Base-by-base conservation (phyloP, 306 rosid genomes). In the Arachis stenosperma region DNA sequence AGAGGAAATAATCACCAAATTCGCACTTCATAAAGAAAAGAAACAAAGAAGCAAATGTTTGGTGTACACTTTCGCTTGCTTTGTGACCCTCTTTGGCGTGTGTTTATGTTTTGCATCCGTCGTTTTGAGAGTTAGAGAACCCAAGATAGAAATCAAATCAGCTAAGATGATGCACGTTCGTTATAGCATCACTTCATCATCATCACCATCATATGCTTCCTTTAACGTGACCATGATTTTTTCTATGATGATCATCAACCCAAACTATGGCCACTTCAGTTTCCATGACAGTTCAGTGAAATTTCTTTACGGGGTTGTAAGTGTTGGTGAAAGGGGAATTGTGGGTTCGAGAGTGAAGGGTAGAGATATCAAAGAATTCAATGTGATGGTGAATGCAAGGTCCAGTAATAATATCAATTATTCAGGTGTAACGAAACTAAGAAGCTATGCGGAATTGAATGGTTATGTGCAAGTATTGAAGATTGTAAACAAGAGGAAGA, bases 21-120 rank as follows among this genome's bases (percentile, higher is more conserved):
- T 66, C 71, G 41, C 78, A 70, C 52, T 67, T 27, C 71, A 58
- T 10, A 56, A 60, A 46, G 83, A 87, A 54, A 36, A 72, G 33
- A 43, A 65, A 65, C 17, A 6, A 51, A 83, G 60, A 71, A 87
- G 82, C 82, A 90, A 88, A 65, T 82, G 89, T 75, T 86, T 88
- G 71, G 81, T 90, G 10, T 83, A 86, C 75, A 9, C 75, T 39
- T 85, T 88, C 41, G 15, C 79, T 13, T 53, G 5, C 3, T 52
- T 90, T 77, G 89, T 85, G 65, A 1, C 75, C 57, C 54, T 55
- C 0, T 5, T 73, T 41, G 40, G 66, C 15, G 3, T 79, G 61
- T 2, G 81, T 2, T 22, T 84, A 3, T 40, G 82, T 65, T 77
- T 88, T 55, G 81, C 92, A 36, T 73, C 85, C 0, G n/a, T 74